phyloP scores from a whole-genome alignment of 805 yeast genomes.

The Starmerella geochares region DNA sequence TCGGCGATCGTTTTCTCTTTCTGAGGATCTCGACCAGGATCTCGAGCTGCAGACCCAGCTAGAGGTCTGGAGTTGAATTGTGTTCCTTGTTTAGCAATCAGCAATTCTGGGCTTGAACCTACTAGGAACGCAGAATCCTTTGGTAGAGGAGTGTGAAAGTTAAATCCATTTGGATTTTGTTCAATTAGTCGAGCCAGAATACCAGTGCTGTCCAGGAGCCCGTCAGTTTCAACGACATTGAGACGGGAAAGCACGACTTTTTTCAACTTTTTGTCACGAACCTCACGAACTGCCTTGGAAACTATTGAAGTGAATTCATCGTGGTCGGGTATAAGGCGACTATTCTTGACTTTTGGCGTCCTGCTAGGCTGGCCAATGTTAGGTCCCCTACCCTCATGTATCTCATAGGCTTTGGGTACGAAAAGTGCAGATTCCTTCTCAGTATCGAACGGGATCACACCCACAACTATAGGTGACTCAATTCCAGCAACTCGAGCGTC shows the following conservation, averaged over 20 bases:
- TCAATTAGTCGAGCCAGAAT: conserved; percentile 7
- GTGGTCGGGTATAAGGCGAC: conserved; percentile 3
- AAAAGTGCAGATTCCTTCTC: conserved; percentile 7
- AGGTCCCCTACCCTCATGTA: neutral
- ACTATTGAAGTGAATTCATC: conserved; percentile 12
- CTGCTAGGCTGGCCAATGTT: neutral
- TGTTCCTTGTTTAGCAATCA: conserved; percentile 12
- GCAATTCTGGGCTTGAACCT: conserved; percentile 19
- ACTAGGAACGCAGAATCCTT: conserved; percentile 6
- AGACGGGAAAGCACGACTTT: conserved; percentile 19
- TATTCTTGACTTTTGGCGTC: neutral
- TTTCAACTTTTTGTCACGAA: conserved; percentile 4
- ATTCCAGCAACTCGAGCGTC: conserved; percentile 13
- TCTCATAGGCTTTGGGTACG: conserved; percentile 11
- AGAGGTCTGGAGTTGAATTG: conserved; percentile 14
- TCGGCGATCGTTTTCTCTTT: neutral
- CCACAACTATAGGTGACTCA: conserved; percentile 14
- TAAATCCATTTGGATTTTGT: conserved; percentile 14
- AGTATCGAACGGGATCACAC: conserved; percentile 20
- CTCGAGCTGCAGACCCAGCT: conserved; percentile 19
- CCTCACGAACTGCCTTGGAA: conserved; percentile 9
- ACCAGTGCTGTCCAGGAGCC: conserved; percentile 2
- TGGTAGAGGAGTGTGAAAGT: conserved; percentile 16
- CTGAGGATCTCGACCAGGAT: neutral
- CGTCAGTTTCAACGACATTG: neutral